phyloP scores from a whole-genome alignment of 805 yeast species.

The Saturnispora hagleri region DNA sequence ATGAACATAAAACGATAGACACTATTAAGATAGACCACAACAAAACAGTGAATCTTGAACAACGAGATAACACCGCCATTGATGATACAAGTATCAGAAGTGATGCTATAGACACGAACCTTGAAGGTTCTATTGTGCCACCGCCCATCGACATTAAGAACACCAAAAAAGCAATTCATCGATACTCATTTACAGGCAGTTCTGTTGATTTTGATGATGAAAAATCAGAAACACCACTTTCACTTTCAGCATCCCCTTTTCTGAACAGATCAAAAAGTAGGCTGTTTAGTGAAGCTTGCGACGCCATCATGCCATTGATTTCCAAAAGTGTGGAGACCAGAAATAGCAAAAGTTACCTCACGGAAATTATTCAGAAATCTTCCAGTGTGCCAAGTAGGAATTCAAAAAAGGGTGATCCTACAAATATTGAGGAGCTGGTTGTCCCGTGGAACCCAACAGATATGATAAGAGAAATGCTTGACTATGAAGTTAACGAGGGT shows the following conservation, averaged over 20 bases:
- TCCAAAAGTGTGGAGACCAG: constrained; percentile 10
- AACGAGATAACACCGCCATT: neutral
- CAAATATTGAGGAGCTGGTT: neutral
- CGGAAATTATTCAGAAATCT: constrained; percentile 19
- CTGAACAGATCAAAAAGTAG: constrained; percentile 9
- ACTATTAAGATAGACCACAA: constrained; percentile 12
- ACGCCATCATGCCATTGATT: constrained; percentile 10
- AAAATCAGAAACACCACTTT: constrained; percentile 19
- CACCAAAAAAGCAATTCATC: constrained; percentile 9
- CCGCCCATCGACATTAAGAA: constrained; percentile 16
- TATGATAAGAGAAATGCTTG: constrained; percentile 43
- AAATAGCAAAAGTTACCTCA: constrained; percentile 22
- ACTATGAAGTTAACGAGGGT: constrained; percentile 51
- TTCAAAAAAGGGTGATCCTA: neutral
- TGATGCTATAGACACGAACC: neutral
- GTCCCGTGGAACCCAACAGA: constrained; percentile 51
- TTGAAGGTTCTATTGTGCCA: neutral
- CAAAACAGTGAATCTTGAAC: constrained; percentile 9
- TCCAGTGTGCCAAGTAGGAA: constrained; percentile 6
- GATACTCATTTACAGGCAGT: constrained; percentile 24
- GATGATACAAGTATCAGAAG: neutral
- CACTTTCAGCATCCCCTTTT: constrained; percentile 14
- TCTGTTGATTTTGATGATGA: constrained; percentile 30
- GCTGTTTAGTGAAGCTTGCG: constrained; percentile 6
- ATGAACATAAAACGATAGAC: constrained; percentile 20